Evolutionary conservation across 108 stramenopile genomes (phyloP).

Genomic region (Cyclotella distinguenda): DNA sequence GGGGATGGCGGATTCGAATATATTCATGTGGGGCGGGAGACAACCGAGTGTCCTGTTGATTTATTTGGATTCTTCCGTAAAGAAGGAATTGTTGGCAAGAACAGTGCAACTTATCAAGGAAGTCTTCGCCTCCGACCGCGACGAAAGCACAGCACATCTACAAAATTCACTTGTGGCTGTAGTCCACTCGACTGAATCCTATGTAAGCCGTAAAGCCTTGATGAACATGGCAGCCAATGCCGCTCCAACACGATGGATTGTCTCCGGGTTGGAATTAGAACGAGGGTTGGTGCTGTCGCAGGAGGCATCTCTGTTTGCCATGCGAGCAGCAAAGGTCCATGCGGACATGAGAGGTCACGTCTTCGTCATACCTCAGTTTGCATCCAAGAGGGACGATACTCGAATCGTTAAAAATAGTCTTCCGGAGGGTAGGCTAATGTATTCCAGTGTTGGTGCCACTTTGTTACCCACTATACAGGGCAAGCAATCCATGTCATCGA

Average conservation of each 20-base stretch:
- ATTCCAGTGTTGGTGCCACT: conserved; percentile 31
- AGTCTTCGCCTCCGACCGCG: conserved; percentile 15
- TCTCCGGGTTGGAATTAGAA: conserved; percentile 79
- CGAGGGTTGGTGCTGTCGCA: conserved; percentile 69
- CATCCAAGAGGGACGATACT: conserved; percentile 44
- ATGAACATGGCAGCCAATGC: conserved; percentile 85
- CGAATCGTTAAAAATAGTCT: conserved; percentile 28
- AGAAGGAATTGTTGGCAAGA: conserved; percentile 3
- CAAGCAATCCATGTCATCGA: conserved; percentile 37
- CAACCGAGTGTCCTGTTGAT: conserved; percentile 76
- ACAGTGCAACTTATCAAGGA: conserved; percentile 35
- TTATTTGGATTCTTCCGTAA: conserved; percentile 40
- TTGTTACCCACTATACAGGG: conserved; percentile 36
- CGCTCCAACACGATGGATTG: conserved; percentile 77
- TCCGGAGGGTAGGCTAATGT: conserved; percentile 22
- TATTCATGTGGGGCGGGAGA: conserved; percentile 64
- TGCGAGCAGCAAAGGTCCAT: conserved; percentile 48
- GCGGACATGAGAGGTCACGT: conserved; percentile 53
- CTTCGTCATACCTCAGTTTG: conserved; percentile 78
- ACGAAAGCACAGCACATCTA: conserved; percentile 12
- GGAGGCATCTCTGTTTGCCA: conserved; percentile 64
- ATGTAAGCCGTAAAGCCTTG: conserved; percentile 74
- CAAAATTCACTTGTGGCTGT: conserved; percentile 59
- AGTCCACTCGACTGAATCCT: conserved; percentile 38
- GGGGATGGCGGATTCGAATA: conserved; percentile 60